Evolutionary conservation across 2,329 filamentous ascomycete genomes (phyloP), one percentile per base, ranked within the genome.

Genomic region (Monosporascus cannonballus): DNA sequence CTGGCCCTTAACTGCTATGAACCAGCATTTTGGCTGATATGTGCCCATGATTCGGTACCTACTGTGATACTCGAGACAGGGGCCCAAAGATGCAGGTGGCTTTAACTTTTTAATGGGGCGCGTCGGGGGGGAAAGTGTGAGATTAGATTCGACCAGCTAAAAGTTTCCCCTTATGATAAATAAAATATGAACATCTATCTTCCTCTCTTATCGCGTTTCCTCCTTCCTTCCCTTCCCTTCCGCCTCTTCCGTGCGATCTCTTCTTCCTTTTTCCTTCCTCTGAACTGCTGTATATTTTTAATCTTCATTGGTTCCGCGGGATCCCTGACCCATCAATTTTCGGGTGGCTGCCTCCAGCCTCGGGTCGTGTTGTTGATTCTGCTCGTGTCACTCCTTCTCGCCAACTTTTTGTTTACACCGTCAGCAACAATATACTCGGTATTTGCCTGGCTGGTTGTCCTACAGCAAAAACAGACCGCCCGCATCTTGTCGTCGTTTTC

Each of bases 361-460:
- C 41, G 48, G 53, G 48, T 52, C 64, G 9, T 45, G 37, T 24
- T 47, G 24, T 39, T 53, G 20, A 6, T 27, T 27, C 50, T 51
- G 46, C 62, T 66, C 61, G 52, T 66, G 72, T 75, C 73, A 65
- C 69, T 76, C 72, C 67, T 76, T 76, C 62, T 62, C 54, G 49
- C 52, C 39, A 50, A 56, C 54, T 59, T 67, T 67, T 62, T 59
- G 70, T 69, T 63, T 69, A 71, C 69, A n/a, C 46, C 41, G 30
- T 41, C 30, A 51, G 42, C 36, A 36, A 50, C 41, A 52, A 48
- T 53, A 45, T 50, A 25, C 20, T 48, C 30, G 20, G 30, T 14
- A 34, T 34, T 34, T 34, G 2, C 11, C 30, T 34, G 30, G 30
- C 11, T 34, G 30, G 30, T 34, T 0, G 30, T 34, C 30, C 9